Percentiles rank a stretch among this genome's conserved stretches.
Conservation (phyloP, 495 filamentous ascomycete genomes). For the Parathielavia hyrcaniae region DNA sequence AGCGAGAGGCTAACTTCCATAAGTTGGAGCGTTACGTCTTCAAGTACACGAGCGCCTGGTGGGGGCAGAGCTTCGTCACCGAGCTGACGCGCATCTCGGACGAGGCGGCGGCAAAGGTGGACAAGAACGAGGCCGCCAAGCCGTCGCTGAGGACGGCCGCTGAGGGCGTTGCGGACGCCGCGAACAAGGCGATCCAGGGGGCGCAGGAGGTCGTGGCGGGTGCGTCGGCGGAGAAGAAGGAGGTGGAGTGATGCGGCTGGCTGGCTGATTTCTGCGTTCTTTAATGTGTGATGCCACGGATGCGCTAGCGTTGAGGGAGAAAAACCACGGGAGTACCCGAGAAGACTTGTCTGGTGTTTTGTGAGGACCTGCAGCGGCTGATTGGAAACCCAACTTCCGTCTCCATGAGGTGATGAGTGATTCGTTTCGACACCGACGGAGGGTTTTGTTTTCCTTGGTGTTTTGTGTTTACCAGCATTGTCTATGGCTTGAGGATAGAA, state of each 20-base stretch:
- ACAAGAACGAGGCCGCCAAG: conserved; percentile 3
- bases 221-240: conserved; percentile 9
- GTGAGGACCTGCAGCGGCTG: neutral
- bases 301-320: neutral
- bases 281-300: neutral
- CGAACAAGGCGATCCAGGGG: conserved; percentile 20
- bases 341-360: neutral
- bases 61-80: conserved; percentile 88
- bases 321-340: neutral
- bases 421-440: neutral
- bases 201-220: conserved; percentile 14
- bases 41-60: conserved; percentile 93
- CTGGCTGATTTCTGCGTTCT: neutral
- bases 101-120: conserved; percentile 16
- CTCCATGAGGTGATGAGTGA: neutral
- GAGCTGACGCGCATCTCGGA: conserved; percentile 61
- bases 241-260: neutral
- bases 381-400: neutral
- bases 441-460: neutral
- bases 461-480: neutral
- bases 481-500: conserved; percentile 4
- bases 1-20: conserved; percentile 71
- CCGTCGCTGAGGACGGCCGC: conserved; percentile 10
- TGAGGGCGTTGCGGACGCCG: conserved; percentile 20
- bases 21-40: conserved; percentile 79